Evolutionary conservation across 352 stramenopile species (phyloP).

Genomic region (Globisporangium nagaii): DNA sequence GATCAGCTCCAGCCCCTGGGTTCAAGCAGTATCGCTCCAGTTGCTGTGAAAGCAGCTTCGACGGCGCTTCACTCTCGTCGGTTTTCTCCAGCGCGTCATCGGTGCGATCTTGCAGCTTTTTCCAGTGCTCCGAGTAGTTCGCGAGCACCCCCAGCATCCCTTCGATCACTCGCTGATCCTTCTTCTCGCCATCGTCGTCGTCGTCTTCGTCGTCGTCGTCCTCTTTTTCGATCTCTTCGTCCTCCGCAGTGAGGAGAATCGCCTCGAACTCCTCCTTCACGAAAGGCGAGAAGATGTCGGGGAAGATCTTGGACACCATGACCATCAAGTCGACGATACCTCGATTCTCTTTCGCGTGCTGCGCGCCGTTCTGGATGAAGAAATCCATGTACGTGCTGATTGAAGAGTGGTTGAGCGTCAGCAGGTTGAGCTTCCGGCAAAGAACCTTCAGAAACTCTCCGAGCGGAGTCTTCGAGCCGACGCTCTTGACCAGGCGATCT

Average conservation of each 20-base stretch:
- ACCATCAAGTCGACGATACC: conserved; percentile 49
- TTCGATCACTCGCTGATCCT: conserved; percentile 45
- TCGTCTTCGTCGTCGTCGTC: conserved; percentile 25
- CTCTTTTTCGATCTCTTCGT: background rate
- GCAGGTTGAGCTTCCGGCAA: conserved; percentile 69
- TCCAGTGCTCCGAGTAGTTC: conserved; percentile 51
- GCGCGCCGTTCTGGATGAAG: conserved; percentile 24
- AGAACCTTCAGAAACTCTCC: conserved; percentile 80
- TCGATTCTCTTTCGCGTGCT: conserved; percentile 39
- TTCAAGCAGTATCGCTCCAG: conserved; percentile 47
- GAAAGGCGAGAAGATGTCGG: conserved; percentile 46
- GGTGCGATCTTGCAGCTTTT: conserved; percentile 8
- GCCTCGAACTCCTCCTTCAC: conserved; percentile 41
- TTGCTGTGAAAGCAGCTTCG: conserved; percentile 26
- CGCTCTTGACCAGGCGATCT: conserved; percentile 69
- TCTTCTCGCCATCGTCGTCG: conserved; percentile 22
- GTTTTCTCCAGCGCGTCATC: conserved; percentile 14
- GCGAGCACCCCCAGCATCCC: conserved; percentile 42
- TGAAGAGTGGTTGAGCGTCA: conserved; percentile 53
- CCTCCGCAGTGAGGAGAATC: conserved; percentile 30
- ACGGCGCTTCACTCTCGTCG: conserved; percentile 21
- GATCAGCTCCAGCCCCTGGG: conserved; percentile 16
- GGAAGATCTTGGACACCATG: conserved; percentile 39
- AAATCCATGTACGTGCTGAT: conserved; percentile 32
- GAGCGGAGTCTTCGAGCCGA: conserved; percentile 73